Base-by-base conservation (phyloP, 257 asterid genomes). In the Petunia secreta region DNA sequence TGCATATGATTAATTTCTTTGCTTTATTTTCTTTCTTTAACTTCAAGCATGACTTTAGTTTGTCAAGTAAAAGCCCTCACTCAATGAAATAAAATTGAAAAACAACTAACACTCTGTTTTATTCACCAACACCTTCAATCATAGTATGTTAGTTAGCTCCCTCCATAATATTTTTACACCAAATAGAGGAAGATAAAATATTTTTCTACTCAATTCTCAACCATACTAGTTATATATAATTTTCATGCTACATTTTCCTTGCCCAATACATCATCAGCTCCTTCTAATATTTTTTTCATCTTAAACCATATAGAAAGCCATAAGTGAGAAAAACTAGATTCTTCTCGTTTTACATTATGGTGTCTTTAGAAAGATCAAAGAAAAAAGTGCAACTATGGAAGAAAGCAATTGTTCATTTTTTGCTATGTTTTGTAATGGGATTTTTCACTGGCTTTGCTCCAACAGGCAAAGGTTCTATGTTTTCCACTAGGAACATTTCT, bases 381-480 rank as follows among this genome's bases (percentile, higher is more conserved):
- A 93, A 91, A 85, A 92, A 86, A 77, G 84, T 85, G 11, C 94
- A 89, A 39, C 39, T 90, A 81, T 91, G 96, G 97, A 90, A 90
- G 88, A 95, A 89, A 85, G 97, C 96, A 80, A 84, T 86, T 62
- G 64, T 89, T 60, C 98, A 95, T 86, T 92, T 95, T 86, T 59
- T 88, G 85, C 79, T 95, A 6, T 93, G 97, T 85, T 92, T 93
- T 65, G 89, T 89, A 40, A 88, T 94, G 93, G 98, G 99, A 4
- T 93, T 95, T 85, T 92, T 93, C 90, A 85, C 97, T 8, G 99
- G 99, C 85, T 92, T 95, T 59, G 89, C 97, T 63, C 98, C 99
- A 4, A 87, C 92, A 1, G 68, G 84, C 50, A 94, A 87, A 79
- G 4, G 89, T 67, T 81, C 92, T 1, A 83, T 88, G 41, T 78